Conservation (phyloP, 2,329 filamentous ascomycete genomes). For the Ophiostoma sp. region DNA sequence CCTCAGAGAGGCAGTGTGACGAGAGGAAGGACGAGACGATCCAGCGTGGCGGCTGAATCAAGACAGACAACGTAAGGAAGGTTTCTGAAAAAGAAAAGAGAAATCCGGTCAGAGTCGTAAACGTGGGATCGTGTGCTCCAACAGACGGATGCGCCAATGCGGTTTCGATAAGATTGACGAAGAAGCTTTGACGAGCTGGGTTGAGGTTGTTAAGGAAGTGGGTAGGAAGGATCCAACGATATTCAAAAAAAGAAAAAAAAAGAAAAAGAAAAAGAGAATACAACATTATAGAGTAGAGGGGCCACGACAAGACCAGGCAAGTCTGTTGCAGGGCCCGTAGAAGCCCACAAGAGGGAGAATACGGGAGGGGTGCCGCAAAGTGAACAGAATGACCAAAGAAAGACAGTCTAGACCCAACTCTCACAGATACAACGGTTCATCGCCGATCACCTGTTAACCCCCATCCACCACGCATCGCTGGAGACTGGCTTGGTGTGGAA, state of each 20-base stretch:
- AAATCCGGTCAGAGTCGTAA: not conserved
- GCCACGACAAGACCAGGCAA: not conserved
- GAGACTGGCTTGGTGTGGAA: not conserved
- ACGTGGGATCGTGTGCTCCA: not conserved
- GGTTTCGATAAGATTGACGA: not conserved
- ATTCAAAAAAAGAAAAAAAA: not conserved
- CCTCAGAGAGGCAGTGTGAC: not conserved
- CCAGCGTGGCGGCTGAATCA: not conserved
- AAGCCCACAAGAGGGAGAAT: not conserved
- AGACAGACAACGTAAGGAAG: no score
- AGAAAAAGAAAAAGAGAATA: not conserved
- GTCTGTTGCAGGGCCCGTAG: not conserved
- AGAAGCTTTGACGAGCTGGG: not conserved
- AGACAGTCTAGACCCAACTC: not conserved
- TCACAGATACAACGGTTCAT: slow-evolving; percentile 7
- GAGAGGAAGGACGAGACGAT: not conserved
- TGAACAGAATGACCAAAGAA: not conserved
- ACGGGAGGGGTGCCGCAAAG: not conserved
- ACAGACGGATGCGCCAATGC: not conserved
- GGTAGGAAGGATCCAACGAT: not conserved
- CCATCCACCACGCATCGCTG: not conserved
- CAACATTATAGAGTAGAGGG: not conserved
- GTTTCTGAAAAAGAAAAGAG: not conserved
- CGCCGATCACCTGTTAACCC: slow-evolving; percentile 9
- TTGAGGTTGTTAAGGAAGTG: slow-evolving; percentile 15